Evolutionary conservation across 2,329 filamentous ascomycete genomes (phyloP).

Genomic region (Cylindrodendrum hubeiense): DNA sequence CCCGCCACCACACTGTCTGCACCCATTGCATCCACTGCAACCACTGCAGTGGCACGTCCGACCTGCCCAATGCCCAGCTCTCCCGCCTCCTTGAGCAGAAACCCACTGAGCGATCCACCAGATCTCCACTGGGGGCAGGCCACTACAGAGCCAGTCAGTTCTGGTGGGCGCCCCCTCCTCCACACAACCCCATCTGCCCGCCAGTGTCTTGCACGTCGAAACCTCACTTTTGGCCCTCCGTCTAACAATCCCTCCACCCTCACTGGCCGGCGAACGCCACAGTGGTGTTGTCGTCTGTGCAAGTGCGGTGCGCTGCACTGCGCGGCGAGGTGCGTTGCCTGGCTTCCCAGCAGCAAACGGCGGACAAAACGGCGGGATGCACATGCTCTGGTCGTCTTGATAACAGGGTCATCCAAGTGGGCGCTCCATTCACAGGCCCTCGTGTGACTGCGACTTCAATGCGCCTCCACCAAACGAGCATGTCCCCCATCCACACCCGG

Average conservation of each 20-base stretch:
- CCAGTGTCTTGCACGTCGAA: conserved; percentile 4
- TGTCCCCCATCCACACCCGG: conserved; percentile 24
- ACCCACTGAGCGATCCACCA: not conserved
- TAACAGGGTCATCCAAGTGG: conserved; percentile 20
- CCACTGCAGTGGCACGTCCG: conserved; percentile 1
- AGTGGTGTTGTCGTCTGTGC: conserved; percentile 11
- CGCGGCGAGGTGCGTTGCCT: conserved; percentile 12
- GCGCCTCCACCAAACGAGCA: conserved; percentile 27
- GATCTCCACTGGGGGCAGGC: conserved; percentile 4
- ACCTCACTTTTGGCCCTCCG: conserved; percentile 6
- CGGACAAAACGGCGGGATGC: conserved; percentile 22
- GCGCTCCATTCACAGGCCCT: conserved; percentile 24
- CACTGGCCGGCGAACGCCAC: conserved; percentile 2
- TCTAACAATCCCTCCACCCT: not conserved
- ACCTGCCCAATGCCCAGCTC: not conserved
- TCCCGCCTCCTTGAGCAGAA: not conserved
- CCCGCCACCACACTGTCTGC: not conserved
- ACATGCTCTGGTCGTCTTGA: not conserved
- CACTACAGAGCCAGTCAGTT: not conserved
- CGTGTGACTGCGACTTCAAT: conserved; percentile 19
- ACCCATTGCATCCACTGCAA: not conserved
- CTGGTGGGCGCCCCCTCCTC: conserved; percentile 6
- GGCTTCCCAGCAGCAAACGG: conserved; percentile 6
- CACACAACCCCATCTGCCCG: conserved; percentile 4
- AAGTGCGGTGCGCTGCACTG: conserved; percentile 1